These are phyloP conservation scores for Mycosphaerella arachidis DNA, from an alignment of 2,329 filamentous ascomycete species.

Conservation along the genomic window DNA sequence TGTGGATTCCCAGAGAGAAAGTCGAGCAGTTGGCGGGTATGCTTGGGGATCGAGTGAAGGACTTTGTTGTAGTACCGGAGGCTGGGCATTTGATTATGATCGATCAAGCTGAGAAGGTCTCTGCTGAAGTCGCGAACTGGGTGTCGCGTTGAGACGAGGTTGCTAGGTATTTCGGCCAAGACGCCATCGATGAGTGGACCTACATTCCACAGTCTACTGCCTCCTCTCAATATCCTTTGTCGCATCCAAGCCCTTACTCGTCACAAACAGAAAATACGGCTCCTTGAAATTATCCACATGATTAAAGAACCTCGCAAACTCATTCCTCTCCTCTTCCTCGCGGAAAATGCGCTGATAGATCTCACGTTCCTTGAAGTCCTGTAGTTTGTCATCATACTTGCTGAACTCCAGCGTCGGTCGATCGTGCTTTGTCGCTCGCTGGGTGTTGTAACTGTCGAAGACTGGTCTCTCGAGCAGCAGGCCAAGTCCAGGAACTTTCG, in stretches of 20 bases:
- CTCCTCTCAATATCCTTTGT: conserved; percentile 32
- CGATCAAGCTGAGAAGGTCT: conserved; percentile 40
- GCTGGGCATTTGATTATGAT: conserved; percentile 46
- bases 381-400: conserved; percentile 71
- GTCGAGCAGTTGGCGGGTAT: conserved; percentile 32
- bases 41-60: conserved; percentile 30
- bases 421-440: conserved; percentile 59
- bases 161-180: no score
- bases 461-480: conserved; percentile 85
- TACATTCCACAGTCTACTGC: neutral
- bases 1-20: conserved; percentile 42
- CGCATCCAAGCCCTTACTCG: conserved; percentile 44
- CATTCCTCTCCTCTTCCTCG: conserved; percentile 79
- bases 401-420: conserved; percentile 72
- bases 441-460: conserved; percentile 82
- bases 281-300: conserved; percentile 50
- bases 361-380: conserved; percentile 83
- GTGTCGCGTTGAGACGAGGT: neutral
- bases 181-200: no score
- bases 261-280: conserved; percentile 47
- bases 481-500: conserved; percentile 87
- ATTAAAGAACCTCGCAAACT: conserved; percentile 51
- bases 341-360: conserved; percentile 91
- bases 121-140: conserved; percentile 38
- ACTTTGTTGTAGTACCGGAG: conserved; percentile 35